Evolutionary conservation across 805 yeast species (phyloP), one percentile per base, ranked within the genome.

Genomic region (Wickerhamomyces canadensis): DNA sequence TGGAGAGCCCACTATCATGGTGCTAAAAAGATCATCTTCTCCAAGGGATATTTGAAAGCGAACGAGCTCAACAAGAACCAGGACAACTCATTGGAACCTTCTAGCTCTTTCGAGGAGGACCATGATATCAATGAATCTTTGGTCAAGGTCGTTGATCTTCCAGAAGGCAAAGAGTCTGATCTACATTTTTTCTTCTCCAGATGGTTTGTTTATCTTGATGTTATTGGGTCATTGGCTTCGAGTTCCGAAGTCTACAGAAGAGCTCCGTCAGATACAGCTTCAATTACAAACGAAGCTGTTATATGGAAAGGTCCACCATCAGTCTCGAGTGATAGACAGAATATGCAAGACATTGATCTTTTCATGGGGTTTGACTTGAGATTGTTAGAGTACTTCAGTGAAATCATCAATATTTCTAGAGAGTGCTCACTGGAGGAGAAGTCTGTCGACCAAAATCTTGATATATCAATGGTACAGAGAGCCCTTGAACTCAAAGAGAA

Each of bases 1-100:
- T 84, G 86, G 76, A 66, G 78, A 50, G 72, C 79, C 1, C 93
- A 83, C 53, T 61, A 76, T 36, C 64, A 70, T 26, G 88, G 88
- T 0, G 88, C 89, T 0, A 64, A 76, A 40, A 82, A 78, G 49
- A 78, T 82, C 27, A 65, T 81, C 18, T 51, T 70, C 40, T 72
- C 80, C 24, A 53, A 84, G 43, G 72, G 74, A 12, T 55, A 67
- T 30, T 55, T 62, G 16, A 60, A 57, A 35, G 65, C 67, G 3
- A 32, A 52, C 16, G 22, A n/a, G 7, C 4, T 10, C 8, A n/a
- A n/a, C n/a, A n/a, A n/a, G n/a, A n/a, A n/a, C n/a, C n/a, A n/a
- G n/a, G n/a, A n/a, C n/a, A n/a, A n/a, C n/a, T n/a, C n/a, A n/a
- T n/a, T n/a, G n/a, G n/a, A n/a, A n/a, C n/a, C n/a, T n/a, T n/a